Conservation (phyloP, 805 yeast species). For the Spencermartinsiella europaea region DNA sequence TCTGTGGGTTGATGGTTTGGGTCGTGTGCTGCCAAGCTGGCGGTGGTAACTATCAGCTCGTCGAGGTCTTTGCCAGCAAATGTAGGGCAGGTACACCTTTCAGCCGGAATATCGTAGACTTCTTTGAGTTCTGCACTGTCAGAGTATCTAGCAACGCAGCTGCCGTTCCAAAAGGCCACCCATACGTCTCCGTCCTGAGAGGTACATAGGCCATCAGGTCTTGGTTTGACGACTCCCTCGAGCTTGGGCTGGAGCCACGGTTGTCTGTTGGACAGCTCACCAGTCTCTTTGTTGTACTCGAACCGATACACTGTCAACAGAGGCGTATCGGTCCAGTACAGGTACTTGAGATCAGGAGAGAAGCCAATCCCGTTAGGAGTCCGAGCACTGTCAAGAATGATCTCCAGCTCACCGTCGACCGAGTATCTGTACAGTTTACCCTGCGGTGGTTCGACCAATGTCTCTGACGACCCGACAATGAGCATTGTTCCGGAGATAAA, state of each 20-base stretch:
- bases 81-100: constrained; percentile 59
- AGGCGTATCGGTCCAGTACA: constrained; percentile 53
- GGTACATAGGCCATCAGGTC: constrained; percentile 77
- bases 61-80: constrained; percentile 55
- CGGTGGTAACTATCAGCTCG: constrained; percentile 65
- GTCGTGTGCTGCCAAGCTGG: constrained; percentile 45
- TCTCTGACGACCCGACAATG: constrained; percentile 42
- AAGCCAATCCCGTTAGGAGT: constrained; percentile 75
- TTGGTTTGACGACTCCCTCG: constrained; percentile 40
- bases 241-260: constrained; percentile 21
- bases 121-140: constrained; percentile 46
- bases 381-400: constrained; percentile 36
- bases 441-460: constrained; percentile 28
- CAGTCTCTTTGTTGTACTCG: constrained; percentile 38
- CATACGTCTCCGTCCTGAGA: constrained; percentile 50
- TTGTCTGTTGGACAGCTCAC: constrained; percentile 35
- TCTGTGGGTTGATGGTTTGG: constrained; percentile 29
- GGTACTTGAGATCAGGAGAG: constrained; percentile 36
- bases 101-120: constrained; percentile 52
- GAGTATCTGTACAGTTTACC: constrained; percentile 35
- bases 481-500: constrained; percentile 78
- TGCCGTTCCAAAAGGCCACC: constrained; percentile 62
- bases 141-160: constrained; percentile 50
- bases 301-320: constrained; percentile 44
- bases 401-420: constrained; percentile 29